Evolutionary conservation across 306 rosid species (phyloP), one percentile per base, ranked within the genome.

Genomic region (Castanospermum australe): DNA sequence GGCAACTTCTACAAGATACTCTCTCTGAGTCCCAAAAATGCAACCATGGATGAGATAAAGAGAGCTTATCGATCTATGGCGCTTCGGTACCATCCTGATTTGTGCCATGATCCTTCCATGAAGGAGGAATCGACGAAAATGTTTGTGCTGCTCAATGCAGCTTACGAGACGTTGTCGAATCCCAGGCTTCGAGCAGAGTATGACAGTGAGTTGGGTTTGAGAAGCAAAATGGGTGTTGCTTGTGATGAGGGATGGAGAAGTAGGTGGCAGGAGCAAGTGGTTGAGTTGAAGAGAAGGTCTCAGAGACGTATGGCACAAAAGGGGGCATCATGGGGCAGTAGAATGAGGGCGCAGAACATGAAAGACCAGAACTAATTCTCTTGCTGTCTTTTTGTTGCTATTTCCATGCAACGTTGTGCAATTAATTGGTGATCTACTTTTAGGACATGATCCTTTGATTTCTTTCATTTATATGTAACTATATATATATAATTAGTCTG

Each of bases 21-120:
- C 4, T 69, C 76, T 8, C 41, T 92, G 84, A 90, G 84, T 56
- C 71, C 86, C 0, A 33, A 64, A 2, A 79, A 36, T 2, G 88
- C 89, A 24, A 90, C 86, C 50, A 28, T 13, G 30, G 85, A 82
- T 17, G 97, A 92, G 28, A 87, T 90, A 38, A 92, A 88, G 81
- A 87, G 57, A 64, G 94, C 94, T 0, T 90, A 92, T 4, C 81
- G 92, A 74, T 75, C 66, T 28, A 84, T 84, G 93, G 97, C 93
- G 0, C 89, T 84, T 32, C 77, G 22, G 14, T 87, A 88, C 50
- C 97, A 92, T 32, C 97, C 97, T 0, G 93, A 92, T 14, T 77
- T 86, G 22, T 91, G 91, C 39, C 81, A 17, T 2, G 85, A 86
- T 39, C 64, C 83, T 59, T 64, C 65, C 4, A 82, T 74, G 86